A percentile compares a stretch with the other conserved stretches of the same genome.
phyloP scores from a whole-genome alignment of 495 filamentous ascomycete genomes.

The Trichoderma erinaceum region DNA sequence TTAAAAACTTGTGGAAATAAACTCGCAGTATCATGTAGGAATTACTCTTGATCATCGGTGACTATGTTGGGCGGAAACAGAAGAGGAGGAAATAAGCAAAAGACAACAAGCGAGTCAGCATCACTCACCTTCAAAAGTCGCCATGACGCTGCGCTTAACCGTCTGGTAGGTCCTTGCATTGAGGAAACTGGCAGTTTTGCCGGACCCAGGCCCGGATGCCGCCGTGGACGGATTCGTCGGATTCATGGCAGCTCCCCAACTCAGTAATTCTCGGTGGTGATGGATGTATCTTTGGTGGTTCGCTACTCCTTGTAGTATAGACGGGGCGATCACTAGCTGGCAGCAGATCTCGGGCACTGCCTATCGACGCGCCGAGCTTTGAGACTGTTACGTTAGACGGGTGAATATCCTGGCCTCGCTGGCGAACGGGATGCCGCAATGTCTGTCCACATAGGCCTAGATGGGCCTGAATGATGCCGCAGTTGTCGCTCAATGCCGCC shows the following conservation, averaged over 20 bases:
- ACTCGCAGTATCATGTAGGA: too few relatives aligned
- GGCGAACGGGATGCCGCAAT: neutral
- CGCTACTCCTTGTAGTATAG: too few relatives aligned
- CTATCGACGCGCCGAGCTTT: too few relatives aligned
- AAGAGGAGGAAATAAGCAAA: constrained; percentile 20
- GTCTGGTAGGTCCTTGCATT: constrained; percentile 41
- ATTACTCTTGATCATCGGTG: too few relatives aligned
- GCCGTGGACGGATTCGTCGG: constrained; percentile 7
- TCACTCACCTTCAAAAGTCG: constrained; percentile 69
- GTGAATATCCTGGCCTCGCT: neutral
- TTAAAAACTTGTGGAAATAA: too few relatives aligned
- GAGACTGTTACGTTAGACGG: neutral
- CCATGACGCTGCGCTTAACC: constrained; percentile 68
- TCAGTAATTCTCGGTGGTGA: neutral
- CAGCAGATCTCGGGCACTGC: too few relatives aligned
- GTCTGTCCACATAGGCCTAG: neutral
- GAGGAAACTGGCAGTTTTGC: neutral
- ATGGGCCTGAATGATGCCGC: neutral
- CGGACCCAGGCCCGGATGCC: constrained; percentile 11
- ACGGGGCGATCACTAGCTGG: too few relatives aligned
- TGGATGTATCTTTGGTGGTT: neutral
- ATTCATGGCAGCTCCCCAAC: constrained; percentile 5
- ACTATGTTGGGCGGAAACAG: too few relatives aligned
- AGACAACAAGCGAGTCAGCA: constrained; percentile 18
- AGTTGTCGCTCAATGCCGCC: too few relatives aligned